Evolutionary conservation across 805 yeast genomes (phyloP).

Genomic region (Candida patagonica): DNA sequence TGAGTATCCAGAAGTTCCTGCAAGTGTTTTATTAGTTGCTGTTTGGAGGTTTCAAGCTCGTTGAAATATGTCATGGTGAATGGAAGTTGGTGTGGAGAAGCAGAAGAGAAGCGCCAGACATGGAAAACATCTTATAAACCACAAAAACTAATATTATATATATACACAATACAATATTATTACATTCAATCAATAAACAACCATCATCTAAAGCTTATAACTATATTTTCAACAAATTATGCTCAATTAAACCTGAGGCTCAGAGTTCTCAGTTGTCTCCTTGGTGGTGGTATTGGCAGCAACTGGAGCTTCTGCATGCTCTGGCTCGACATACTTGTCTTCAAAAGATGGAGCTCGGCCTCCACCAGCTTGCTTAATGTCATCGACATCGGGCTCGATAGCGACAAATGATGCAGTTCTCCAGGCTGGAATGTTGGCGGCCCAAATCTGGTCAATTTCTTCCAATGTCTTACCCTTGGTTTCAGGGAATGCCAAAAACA

Average conservation of each 20-base stretch:
- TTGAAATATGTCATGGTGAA: too few species aligned
- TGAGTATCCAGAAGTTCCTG: slow-evolving; percentile 15
- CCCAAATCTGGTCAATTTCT: slow-evolving; percentile 38
- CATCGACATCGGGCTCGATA: slow-evolving; percentile 15
- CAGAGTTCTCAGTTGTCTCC: neutral
- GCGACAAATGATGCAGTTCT: slow-evolving; percentile 74
- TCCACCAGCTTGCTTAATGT: slow-evolving; percentile 18
- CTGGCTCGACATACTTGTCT: slow-evolving; percentile 12
- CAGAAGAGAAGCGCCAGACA: too few species aligned
- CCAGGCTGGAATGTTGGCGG: slow-evolving; percentile 52
- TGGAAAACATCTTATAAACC: too few species aligned
- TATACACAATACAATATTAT: too few species aligned
- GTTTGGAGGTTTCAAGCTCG: neutral
- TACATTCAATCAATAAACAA: too few species aligned
- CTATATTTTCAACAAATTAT: too few species aligned
- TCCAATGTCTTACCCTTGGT: slow-evolving; percentile 32
- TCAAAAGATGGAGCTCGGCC: slow-evolving; percentile 22
- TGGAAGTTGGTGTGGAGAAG: too few species aligned
- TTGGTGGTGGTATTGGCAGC: neutral
- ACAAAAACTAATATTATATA: too few species aligned
- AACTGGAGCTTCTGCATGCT: slow-evolving; percentile 7
- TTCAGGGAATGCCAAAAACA: slow-evolving; percentile 21
- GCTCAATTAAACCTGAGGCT: neutral
- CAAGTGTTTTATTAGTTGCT: slow-evolving; percentile 1
- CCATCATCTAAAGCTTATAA: too few species aligned